Evolutionary conservation across 2,329 filamentous ascomycete species (phyloP), one percentile per base, ranked within the genome.

Genomic region (Cytospora chrysosperma): DNA sequence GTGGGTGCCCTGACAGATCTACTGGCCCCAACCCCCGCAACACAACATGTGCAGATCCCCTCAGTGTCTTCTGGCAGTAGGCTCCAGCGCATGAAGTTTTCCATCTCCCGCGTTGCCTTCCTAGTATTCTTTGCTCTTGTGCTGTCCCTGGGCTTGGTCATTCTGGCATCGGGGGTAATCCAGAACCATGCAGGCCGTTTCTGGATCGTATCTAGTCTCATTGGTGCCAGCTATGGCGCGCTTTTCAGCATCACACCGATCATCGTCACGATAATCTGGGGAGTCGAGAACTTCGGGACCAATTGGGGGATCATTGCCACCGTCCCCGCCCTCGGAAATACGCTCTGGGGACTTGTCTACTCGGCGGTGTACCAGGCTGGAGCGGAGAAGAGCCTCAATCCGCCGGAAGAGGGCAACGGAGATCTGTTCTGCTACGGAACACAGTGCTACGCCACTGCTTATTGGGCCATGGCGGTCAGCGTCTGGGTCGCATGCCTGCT

Each of bases 241-340:
- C 86, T 93, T 26, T 99, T 98, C 79, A 90, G 87, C 55, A 83
- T 98, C 7, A 90, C 91, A 0, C 95, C 95, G 2, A 93, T 98
- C 68, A 91, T 98, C 62, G 90, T 97, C 69, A 92, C 89, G n/a
- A 93, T 97, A 12, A 94, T 99, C 53, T 99, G 95, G 95, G 95
- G 95, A 28, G 93, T 97, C 0, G 93, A 98, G 79, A 99, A 98
- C 74, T 98, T 99, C 73, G 95, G 92, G 63, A 99, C 95, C 0
- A 98, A 99, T 71, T 99, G 94, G 88, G 95, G 95, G 12, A 93
- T 98, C 66, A 88, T 98, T 9, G 93, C 93, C 50, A 95, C 96
- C 81, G 88, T 94, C 62, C 95, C 95, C 3, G 95, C 95, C 0
- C 77, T 90, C 0, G 95, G 94, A 0, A 93, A 94, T 0, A 92